Percentiles rank a stretch among this genome's conserved stretches.
Evolutionary conservation across 257 asterid species (phyloP).

Genomic region (Nyctanthes arbortristis): DNA sequence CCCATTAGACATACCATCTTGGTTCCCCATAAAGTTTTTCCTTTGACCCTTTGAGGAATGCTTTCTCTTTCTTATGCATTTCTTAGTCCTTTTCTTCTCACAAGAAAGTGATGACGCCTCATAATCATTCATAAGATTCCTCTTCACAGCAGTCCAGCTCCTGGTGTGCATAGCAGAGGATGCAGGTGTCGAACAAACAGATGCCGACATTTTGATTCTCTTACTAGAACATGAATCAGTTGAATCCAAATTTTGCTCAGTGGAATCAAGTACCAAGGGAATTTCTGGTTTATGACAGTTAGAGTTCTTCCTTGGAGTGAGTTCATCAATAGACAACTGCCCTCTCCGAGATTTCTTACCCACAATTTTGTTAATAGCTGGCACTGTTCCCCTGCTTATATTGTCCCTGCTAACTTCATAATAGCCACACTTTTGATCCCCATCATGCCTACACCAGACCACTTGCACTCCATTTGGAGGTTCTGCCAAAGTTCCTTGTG

Average conservation of each 20-base stretch:
- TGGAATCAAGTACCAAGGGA: slow-evolving; percentile 27
- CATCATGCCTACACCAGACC: slow-evolving; percentile 77
- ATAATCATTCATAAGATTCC: slow-evolving; percentile 64
- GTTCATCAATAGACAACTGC: slow-evolving; percentile 53
- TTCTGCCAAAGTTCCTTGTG: slow-evolving; percentile 81
- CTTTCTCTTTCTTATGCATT: slow-evolving; percentile 41
- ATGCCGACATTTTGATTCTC: slow-evolving; percentile 36
- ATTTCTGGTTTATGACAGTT: slow-evolving; percentile 33
- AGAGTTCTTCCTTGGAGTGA: slow-evolving; percentile 44
- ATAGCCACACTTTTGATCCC: slow-evolving; percentile 75
- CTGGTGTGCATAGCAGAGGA: slow-evolving; percentile 30
- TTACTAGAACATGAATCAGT: slow-evolving; percentile 32
- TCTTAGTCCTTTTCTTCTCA: slow-evolving; percentile 21
- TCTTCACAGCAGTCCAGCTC: slow-evolving; percentile 44
- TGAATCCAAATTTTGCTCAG: slow-evolving; percentile 36
- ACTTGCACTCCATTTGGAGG: slow-evolving; percentile 68
- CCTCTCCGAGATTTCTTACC: slow-evolving; percentile 73
- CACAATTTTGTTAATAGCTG: slow-evolving; percentile 33
- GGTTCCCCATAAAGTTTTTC: slow-evolving; percentile 21
- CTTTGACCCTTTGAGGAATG: slow-evolving; percentile 27
- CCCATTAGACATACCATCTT: slow-evolving; percentile 31
- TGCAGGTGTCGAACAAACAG: slow-evolving; percentile 36
- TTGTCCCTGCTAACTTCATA: slow-evolving; percentile 61
- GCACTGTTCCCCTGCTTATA: slow-evolving; percentile 32
- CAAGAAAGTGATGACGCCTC: slow-evolving; percentile 38